Conservation (phyloP, 768 basidiomycete genomes). For the Arthromyces matolae region DNA sequence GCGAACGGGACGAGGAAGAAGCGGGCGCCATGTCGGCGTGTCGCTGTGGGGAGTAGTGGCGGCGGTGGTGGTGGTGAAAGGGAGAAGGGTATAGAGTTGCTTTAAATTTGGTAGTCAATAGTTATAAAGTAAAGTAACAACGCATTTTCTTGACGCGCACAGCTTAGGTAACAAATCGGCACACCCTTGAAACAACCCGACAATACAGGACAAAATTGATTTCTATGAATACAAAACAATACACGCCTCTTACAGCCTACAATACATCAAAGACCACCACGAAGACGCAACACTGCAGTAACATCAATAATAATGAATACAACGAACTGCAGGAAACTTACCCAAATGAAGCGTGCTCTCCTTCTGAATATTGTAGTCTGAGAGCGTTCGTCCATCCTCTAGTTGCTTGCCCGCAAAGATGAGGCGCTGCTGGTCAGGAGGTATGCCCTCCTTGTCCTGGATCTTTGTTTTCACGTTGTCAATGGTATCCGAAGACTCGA, state of each 20-base stretch:
- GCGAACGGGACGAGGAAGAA: conserved; percentile 23
- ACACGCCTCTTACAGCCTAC: conserved; percentile 6
- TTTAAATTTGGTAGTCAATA: conserved; percentile 12
- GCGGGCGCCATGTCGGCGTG: conserved; percentile 28
- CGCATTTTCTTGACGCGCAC: conserved; percentile 18
- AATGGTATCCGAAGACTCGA: conserved; percentile 19
- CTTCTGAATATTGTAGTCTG: conserved; percentile 22
- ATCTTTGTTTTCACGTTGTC: conserved; percentile 20
- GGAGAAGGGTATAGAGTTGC: conserved; percentile 7
- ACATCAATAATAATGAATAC: conserved; percentile 13
- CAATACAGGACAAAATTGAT: conserved; percentile 11
- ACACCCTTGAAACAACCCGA: conserved; percentile 10
- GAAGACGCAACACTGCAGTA: conserved; percentile 36
- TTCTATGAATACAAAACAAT: conserved; percentile 2
- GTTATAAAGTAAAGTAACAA: conserved; percentile 14
- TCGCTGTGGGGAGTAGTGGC: conserved; percentile 17
- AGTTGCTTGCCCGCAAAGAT: conserved; percentile 21
- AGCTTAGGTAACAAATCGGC: conserved; percentile 21
- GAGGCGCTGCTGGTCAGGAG: conserved; percentile 19
- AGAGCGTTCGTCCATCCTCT: conserved; percentile 18
- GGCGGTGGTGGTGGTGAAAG: conserved; percentile 16
- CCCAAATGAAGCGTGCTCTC: conserved; percentile 26
- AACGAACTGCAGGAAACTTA: conserved; percentile 17
- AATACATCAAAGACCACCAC: conserved; percentile 31
- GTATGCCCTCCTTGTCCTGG: conserved; percentile 20